Conservation (phyloP, 441 rosid species). For the Cnidoscolus chayamansa region DNA sequence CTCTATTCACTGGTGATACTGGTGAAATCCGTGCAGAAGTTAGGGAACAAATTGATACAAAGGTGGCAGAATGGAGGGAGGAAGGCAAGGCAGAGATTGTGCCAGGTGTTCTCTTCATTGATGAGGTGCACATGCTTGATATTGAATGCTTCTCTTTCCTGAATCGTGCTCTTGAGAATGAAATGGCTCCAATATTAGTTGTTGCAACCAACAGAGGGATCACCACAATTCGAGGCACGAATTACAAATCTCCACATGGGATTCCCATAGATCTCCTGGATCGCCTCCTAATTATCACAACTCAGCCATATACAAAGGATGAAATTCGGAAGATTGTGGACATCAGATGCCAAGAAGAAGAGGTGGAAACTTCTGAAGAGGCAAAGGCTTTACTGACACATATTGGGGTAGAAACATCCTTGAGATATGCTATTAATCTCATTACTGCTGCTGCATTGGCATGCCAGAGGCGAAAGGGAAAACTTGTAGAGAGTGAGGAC, state of each 20-base stretch:
- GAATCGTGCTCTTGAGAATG: slow-evolving; percentile 91
- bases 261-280: slow-evolving; percentile 94
- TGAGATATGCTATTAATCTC: slow-evolving; percentile 88
- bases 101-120: slow-evolving; percentile 92
- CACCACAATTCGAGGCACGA: slow-evolving; percentile 85
- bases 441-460: slow-evolving; percentile 75
- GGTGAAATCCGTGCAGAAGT: slow-evolving; percentile 96
- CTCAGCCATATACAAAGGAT: slow-evolving; percentile 72
- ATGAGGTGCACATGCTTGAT: slow-evolving; percentile 96
- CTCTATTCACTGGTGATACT: slow-evolving; percentile 92
- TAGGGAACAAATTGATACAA: slow-evolving; percentile 83
- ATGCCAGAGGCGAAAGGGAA: slow-evolving; percentile 65
- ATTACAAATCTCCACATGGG: slow-evolving; percentile 86
- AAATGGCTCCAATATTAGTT: slow-evolving; percentile 90
- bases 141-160: slow-evolving; percentile 96
- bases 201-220: slow-evolving; percentile 94
- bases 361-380: slow-evolving; percentile 80
- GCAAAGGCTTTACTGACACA: slow-evolving; percentile 62
- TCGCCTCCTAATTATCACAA: slow-evolving; percentile 77
- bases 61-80: slow-evolving; percentile 97
- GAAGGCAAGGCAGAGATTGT: slow-evolving; percentile 97
- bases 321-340: slow-evolving; percentile 77
- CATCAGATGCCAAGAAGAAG: slow-evolving; percentile 93
- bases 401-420: slow-evolving; percentile 84
- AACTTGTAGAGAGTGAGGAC: slow-evolving; percentile 71